These are phyloP conservation scores for Agaricales sp. DNA, from an alignment of 1,284 basidiomycete species.

Conservation along the genomic window DNA sequence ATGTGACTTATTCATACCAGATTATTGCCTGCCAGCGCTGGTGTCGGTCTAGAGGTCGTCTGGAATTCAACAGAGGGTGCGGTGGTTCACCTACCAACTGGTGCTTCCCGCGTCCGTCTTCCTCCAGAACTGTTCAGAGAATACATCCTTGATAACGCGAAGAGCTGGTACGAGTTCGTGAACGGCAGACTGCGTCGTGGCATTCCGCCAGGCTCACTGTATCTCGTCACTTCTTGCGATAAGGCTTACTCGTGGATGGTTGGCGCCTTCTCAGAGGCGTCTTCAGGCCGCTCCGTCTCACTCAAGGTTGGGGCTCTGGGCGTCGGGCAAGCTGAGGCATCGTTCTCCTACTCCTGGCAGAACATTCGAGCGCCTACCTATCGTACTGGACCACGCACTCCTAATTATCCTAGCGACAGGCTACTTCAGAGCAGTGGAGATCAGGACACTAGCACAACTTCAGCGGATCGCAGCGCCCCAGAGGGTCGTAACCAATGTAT, in stretches of 20 bases:
- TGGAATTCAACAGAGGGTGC: background rate
- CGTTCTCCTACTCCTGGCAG: background rate
- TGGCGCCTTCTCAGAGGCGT: background rate
- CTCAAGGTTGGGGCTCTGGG: background rate
- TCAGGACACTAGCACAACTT: background rate
- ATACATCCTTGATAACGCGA: background rate
- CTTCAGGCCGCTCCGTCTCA: background rate
- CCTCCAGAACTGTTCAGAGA: background rate
- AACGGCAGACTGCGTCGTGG: background rate
- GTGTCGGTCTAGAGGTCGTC: background rate
- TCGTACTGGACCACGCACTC: background rate
- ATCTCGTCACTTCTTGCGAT: background rate
- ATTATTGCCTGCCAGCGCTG: background rate
- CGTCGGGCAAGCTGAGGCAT: background rate
- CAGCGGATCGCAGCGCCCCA: background rate
- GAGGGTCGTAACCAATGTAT: background rate
- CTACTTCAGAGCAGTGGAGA: background rate
- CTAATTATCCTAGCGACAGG: background rate
- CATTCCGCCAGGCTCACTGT: background rate
- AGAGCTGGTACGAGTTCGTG: background rate
- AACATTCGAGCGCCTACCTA: background rate
- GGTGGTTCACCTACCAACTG: background rate
- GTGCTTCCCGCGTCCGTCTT: no score
- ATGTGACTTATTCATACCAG: background rate
- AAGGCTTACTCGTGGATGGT: background rate